These are phyloP conservation scores for Scheffersomyces spartinae DNA, from an alignment of 805 yeast species.

Conservation along the genomic window DNA sequence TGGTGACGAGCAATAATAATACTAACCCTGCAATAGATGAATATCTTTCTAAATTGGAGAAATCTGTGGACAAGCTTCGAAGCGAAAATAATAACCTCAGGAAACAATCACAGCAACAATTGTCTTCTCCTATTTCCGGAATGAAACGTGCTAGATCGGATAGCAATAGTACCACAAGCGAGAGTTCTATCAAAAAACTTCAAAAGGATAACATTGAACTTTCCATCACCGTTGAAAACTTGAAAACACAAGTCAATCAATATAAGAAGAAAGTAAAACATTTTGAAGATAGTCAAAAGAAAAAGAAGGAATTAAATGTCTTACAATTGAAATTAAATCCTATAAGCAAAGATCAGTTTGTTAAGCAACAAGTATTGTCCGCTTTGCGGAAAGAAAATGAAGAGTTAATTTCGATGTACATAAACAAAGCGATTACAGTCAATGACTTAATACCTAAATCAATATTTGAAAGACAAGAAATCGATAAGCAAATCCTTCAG, in stretches of 20 bases:
- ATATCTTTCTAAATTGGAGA: no score
- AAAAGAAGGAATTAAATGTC: constrained; percentile 27
- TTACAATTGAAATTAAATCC: constrained; percentile 62
- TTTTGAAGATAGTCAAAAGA: constrained; percentile 10
- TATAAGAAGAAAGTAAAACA: constrained; percentile 23
- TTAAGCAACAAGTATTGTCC: constrained; percentile 41
- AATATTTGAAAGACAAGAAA: constrained; percentile 48
- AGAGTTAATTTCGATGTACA: constrained; percentile 29
- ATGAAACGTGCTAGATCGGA: neutral
- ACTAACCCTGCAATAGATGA: no score
- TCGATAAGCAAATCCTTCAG: constrained; percentile 40
- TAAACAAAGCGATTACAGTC: constrained; percentile 5
- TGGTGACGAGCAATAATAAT: no score
- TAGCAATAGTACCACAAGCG: constrained; percentile 13
- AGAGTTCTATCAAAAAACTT: constrained; percentile 29
- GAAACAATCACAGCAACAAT: constrained; percentile 4
- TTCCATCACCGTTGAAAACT: constrained; percentile 23
- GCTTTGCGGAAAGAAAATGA: constrained; percentile 47
- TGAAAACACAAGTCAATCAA: constrained; percentile 22
- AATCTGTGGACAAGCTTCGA: constrained; percentile 43
- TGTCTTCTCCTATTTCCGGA: neutral
- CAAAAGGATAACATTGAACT: no score
- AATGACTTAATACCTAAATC: constrained; percentile 41
- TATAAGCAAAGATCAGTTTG: constrained; percentile 44
- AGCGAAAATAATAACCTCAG: constrained; percentile 8